Percentiles rank a stretch among this genome's conserved stretches.
phyloP scores from a whole-genome alignment of 148 eudicot genomes.

The Suaeda aralocaspica region DNA sequence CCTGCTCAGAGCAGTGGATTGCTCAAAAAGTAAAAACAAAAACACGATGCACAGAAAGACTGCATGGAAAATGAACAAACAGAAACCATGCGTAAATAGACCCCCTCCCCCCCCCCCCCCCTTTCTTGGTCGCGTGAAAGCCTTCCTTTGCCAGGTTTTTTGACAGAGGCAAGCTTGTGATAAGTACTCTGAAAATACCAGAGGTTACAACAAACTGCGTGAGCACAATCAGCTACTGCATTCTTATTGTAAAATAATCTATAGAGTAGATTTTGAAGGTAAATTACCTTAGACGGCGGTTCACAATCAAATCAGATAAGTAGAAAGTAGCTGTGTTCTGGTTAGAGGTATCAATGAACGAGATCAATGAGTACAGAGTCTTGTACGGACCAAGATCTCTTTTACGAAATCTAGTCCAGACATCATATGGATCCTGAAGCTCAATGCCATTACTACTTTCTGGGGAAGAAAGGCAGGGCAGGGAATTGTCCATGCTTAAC shows the following conservation, averaged over 20 bases:
- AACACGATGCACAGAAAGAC: not conserved
- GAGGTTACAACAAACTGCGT: not conserved
- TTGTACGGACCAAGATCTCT: constrained; percentile 64
- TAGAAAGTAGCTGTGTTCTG: constrained; percentile 34
- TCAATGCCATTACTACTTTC: constrained; percentile 26
- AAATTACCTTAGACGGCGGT: constrained; percentile 49
- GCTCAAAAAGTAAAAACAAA: not conserved
- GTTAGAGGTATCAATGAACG: constrained; percentile 41
- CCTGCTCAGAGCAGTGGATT: constrained; percentile 38
- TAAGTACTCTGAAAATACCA: constrained; percentile 43
- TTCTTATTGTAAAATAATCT: too few relatives aligned
- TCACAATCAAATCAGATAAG: too few relatives aligned
- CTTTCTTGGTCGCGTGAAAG: too few relatives aligned
- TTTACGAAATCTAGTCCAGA: constrained; percentile 37
- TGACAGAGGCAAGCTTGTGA: constrained; percentile 48
- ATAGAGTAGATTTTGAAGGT: not conserved
- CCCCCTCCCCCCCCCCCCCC: too few relatives aligned
- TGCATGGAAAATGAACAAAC: not conserved
- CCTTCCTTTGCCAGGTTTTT: too few relatives aligned
- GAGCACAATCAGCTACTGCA: not conserved
- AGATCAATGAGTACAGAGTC: constrained; percentile 43
- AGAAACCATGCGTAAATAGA: too few relatives aligned
- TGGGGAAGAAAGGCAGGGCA: constrained; percentile 28
- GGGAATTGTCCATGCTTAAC: constrained; percentile 31
- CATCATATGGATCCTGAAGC: constrained; percentile 59